Evolutionary conservation across 1,139 yeast species (phyloP).

Genomic region (Debaryomyces nepalensis): DNA sequence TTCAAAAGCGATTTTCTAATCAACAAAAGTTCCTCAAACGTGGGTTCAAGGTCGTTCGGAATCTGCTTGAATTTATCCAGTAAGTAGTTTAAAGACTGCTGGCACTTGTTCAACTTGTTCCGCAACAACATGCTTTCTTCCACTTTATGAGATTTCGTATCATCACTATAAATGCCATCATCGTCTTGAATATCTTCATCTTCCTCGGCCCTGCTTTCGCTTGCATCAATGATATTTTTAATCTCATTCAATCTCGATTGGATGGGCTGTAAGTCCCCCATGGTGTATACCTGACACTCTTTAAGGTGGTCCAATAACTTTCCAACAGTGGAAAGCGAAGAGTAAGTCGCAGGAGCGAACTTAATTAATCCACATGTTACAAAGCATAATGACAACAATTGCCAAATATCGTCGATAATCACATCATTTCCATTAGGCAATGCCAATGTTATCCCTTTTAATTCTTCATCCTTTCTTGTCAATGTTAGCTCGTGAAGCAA

Average conservation of each 20-base stretch:
- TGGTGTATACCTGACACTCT: constrained; percentile 81
- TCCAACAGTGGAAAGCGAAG: constrained; percentile 83
- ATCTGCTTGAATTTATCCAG: constrained; percentile 58
- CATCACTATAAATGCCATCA: constrained; percentile 14
- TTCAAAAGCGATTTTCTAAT: constrained; percentile 41
- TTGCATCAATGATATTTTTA: constrained; percentile 56
- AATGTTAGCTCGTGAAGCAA: constrained; percentile 54
- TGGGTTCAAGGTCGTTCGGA: constrained; percentile 56
- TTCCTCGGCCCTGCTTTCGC: constrained; percentile 39
- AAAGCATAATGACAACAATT: constrained; percentile 80
- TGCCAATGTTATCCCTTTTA: constrained; percentile 45
- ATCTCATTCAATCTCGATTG: constrained; percentile 72
- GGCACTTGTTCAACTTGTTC: constrained; percentile 62
- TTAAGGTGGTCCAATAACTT: constrained; percentile 79
- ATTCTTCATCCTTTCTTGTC: constrained; percentile 53
- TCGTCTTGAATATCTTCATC: constrained; percentile 26
- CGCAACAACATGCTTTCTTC: constrained; percentile 64
- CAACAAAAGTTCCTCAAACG: constrained; percentile 52
- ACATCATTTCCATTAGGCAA: constrained; percentile 61
- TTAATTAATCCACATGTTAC: constrained; percentile 89
- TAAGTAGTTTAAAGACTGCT: constrained; percentile 55
- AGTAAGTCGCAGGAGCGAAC: constrained; percentile 92
- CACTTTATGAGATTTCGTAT: constrained; percentile 36
- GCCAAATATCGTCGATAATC: constrained; percentile 87
- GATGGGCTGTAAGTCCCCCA: constrained; percentile 80